Evolutionary conservation across 345 rosid genomes (phyloP), one percentile per base, ranked within the genome.

Genomic region (Citropsis articulata): DNA sequence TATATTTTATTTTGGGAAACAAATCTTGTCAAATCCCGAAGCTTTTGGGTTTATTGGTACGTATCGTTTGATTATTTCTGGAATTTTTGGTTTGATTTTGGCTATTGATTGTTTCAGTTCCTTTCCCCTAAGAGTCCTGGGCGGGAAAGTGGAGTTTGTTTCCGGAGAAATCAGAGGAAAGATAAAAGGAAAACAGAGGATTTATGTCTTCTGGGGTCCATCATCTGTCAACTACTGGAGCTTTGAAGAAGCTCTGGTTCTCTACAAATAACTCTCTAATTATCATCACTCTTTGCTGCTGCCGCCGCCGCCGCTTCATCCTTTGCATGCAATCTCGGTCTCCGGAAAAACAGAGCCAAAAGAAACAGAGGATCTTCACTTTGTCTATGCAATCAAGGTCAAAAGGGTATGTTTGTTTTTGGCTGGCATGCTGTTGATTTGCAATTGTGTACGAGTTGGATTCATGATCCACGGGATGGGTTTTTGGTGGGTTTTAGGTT

Each of bases 351-450:
- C 75, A 69, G 77, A 59, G 71, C 40, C 30, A 59, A 13, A 45
- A 13, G 63, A 71, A 45, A 67, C 82, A 62, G 74, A 75, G 76
- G 62, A 38, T 40, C 61, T 18, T 25, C 7, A 5, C 57, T 59
- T 62, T 28, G 76, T 74, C 66, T 66, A 76, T 71, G 79, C 83
- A 27, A 76, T 82, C 74, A 38, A 77, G 78, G 45, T 66, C 79
- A 78, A 73, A 79, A 72, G 24, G 81, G 88, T 87, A 73, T 13
- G 76, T 57, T 65, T 40, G 6, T 71, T 65, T 24, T 18, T 42
- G 14, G 7, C 4, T 8, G 19, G 24, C 50, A 48, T 75, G 0
- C 27, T n/a, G 19, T 65, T 45, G 9, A 50, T 30, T 36, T 9
- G 30, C 16, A 2, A 33, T 65, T 21, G 12, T 40, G 14, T 10